These are phyloP conservation scores for Trypanosoma caninum DNA, from an alignment of 208 protist genomes.

Conservation along the genomic window DNA sequence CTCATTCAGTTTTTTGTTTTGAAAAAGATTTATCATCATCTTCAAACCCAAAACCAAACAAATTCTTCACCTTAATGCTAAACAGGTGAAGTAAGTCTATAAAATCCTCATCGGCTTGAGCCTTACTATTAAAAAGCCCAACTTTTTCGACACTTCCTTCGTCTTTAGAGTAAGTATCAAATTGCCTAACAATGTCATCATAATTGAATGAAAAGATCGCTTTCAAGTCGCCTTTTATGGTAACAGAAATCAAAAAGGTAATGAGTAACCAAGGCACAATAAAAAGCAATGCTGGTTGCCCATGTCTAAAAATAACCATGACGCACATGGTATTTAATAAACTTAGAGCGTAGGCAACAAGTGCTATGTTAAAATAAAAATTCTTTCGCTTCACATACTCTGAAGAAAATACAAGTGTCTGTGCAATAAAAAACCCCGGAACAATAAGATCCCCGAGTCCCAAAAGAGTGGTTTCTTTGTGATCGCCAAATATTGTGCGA, in stretches of 20 bases:
- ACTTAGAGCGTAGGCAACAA: constrained; percentile 89
- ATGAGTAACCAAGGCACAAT: constrained; percentile 89
- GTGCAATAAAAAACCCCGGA: constrained; percentile 94
- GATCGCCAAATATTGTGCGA: constrained; percentile 70
- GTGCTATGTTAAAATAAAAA: constrained; percentile 84
- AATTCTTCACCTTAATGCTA: constrained; percentile 15
- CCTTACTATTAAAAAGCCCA: background rate
- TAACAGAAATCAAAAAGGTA: constrained; percentile 39
- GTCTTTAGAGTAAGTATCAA: background rate
- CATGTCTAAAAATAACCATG: constrained; percentile 94
- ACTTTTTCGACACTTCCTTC: constrained; percentile 13
- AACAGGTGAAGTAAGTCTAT: constrained; percentile 28
- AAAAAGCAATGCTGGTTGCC: constrained; percentile 92
- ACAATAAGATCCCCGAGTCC: constrained; percentile 97
- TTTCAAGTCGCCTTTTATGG: constrained; percentile 66
- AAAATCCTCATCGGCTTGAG: constrained; percentile 9
- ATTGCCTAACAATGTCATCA: constrained; percentile 1
- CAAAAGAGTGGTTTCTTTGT: constrained; percentile 85
- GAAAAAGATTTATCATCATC: background rate
- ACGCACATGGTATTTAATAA: constrained; percentile 93
- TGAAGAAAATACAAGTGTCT: constrained; percentile 92
- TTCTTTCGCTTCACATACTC: constrained; percentile 51
- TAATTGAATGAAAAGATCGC: constrained; percentile 26
- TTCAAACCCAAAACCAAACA: constrained; percentile 42
- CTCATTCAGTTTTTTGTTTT: constrained; percentile 33